A percentile compares a stretch with the other conserved stretches of the same genome.
phyloP scores from a whole-genome alignment of 1,284 basidiomycete species.

The Moesziomyces sp. region DNA sequence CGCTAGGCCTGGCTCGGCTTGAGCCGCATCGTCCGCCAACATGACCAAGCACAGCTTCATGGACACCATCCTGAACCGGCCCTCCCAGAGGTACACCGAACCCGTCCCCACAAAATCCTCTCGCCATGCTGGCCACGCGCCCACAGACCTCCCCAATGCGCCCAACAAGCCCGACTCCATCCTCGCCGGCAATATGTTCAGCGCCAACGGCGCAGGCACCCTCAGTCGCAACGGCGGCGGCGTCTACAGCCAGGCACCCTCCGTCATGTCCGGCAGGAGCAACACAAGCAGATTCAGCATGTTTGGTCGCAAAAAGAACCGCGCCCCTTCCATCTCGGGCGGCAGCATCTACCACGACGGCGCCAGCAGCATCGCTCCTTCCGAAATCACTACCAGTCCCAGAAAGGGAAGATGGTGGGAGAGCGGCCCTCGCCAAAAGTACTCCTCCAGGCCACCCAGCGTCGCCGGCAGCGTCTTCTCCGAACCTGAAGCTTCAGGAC shows the following conservation, averaged over 20 bases:
- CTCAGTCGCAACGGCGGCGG: conserved; percentile 10
- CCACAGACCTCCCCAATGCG: conserved; percentile 59
- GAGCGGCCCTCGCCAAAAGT: conserved; percentile 35
- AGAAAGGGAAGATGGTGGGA: conserved; percentile 59
- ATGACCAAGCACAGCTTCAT: conserved; percentile 62
- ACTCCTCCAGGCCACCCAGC: conserved; percentile 47
- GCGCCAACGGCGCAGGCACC: conserved; percentile 23
- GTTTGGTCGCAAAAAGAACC: conserved; percentile 30
- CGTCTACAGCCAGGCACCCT: conserved; percentile 33
- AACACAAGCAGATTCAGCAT: conserved; percentile 52
- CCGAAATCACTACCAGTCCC: conserved; percentile 19
- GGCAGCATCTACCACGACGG: conserved; percentile 47
- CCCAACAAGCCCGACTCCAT: conserved; percentile 50
- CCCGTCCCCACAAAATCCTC: conserved; percentile 25
- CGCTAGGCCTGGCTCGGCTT: background rate
- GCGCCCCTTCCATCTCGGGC: conserved; percentile 39
- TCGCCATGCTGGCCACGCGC: conserved; percentile 19
- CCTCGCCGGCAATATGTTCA: conserved; percentile 56
- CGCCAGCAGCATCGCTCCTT: conserved; percentile 42
- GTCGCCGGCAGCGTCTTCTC: conserved; percentile 58
- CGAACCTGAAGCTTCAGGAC: conserved; percentile 39
- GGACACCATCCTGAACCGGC: conserved; percentile 64
- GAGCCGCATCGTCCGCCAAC: conserved; percentile 1
- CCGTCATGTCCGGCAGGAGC: conserved; percentile 47
- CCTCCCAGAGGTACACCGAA: conserved; percentile 62